A percentile compares a stretch with the other conserved stretches of the same genome.
Conservation (phyloP, 805 yeast species). For the Kregervanrija delftensis region DNA sequence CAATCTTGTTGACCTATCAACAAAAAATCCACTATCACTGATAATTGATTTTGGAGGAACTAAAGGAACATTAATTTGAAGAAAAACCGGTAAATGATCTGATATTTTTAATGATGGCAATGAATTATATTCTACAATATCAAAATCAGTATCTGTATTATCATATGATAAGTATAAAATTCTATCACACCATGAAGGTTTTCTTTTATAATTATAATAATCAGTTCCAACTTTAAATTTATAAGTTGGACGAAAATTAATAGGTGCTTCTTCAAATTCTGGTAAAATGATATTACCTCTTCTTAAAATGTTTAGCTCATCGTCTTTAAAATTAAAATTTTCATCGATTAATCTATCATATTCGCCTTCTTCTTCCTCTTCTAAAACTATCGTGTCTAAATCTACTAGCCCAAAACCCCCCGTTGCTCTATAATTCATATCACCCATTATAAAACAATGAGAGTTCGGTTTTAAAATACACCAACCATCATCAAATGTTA, state of each 20-base stretch:
- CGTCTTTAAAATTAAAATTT: slow-evolving; percentile 23
- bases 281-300: slow-evolving; percentile 39
- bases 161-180: slow-evolving; percentile 51
- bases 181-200: slow-evolving; percentile 91
- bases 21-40: slow-evolving; percentile 20
- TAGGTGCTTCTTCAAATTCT: slow-evolving; percentile 61
- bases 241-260: slow-evolving; percentile 74
- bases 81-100: slow-evolving; percentile 77
- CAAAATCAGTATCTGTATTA: slow-evolving; percentile 4
- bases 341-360: slow-evolving; percentile 1
- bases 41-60: slow-evolving; percentile 33
- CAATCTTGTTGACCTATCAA: slow-evolving; percentile 18
- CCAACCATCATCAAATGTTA: slow-evolving; percentile 53
- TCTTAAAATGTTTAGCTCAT: slow-evolving; percentile 44
- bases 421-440: slow-evolving; percentile 67
- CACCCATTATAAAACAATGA: slow-evolving; percentile 77
- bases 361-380: slow-evolving; percentile 1
- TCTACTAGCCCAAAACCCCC: slow-evolving; percentile 11
- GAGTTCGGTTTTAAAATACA: slow-evolving; percentile 43
- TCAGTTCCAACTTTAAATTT: slow-evolving; percentile 48
- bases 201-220: slow-evolving; percentile 47
- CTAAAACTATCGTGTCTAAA: background rate
- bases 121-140: slow-evolving; percentile 40
- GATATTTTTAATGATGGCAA: slow-evolving; percentile 44
- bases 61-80: slow-evolving; percentile 43